phyloP scores from a whole-genome alignment of 1,284 basidiomycete genomes.

The Trichosporon sp. region DNA sequence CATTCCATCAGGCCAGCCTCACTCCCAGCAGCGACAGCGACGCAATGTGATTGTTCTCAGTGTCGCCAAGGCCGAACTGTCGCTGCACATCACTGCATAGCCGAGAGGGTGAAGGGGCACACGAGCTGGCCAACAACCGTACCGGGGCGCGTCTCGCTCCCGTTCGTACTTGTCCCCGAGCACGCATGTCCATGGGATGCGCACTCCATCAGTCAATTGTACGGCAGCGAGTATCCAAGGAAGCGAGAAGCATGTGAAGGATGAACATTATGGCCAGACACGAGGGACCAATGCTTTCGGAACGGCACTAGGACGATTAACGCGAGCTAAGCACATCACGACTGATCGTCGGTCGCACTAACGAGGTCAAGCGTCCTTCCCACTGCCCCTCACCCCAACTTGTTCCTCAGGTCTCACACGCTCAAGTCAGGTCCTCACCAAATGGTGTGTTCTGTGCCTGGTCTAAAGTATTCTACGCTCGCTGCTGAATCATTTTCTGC shows the following conservation, averaged over 20 bases:
- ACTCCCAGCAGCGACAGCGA: too few relatives aligned
- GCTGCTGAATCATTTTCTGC: too few relatives aligned
- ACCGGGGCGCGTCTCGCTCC: not conserved
- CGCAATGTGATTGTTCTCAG: too few relatives aligned
- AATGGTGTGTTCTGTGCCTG: not conserved
- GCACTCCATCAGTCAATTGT: not conserved
- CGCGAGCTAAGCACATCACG: conserved; percentile 1
- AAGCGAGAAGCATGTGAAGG: not conserved
- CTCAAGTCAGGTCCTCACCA: not conserved
- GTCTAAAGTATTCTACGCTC: not conserved
- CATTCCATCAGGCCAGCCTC: too few relatives aligned
- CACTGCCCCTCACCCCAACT: not conserved
- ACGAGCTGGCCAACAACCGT: too few relatives aligned
- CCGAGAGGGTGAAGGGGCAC: too few relatives aligned
- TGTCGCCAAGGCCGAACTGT: too few relatives aligned
- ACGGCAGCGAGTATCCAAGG: not conserved
- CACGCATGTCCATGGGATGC: too few relatives aligned
- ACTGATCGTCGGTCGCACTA: not conserved
- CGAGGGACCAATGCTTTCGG: not conserved
- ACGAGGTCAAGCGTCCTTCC: not conserved
- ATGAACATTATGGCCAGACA: not conserved
- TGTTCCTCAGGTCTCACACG: not conserved
- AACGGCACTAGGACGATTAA: not conserved
- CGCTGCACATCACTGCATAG: too few relatives aligned
- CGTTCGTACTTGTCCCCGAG: too few relatives aligned